A percentile compares a stretch with the other conserved stretches of the same genome.
phyloP scores from a whole-genome alignment of 2,329 filamentous ascomycete species.

The Apiospora koreana region DNA sequence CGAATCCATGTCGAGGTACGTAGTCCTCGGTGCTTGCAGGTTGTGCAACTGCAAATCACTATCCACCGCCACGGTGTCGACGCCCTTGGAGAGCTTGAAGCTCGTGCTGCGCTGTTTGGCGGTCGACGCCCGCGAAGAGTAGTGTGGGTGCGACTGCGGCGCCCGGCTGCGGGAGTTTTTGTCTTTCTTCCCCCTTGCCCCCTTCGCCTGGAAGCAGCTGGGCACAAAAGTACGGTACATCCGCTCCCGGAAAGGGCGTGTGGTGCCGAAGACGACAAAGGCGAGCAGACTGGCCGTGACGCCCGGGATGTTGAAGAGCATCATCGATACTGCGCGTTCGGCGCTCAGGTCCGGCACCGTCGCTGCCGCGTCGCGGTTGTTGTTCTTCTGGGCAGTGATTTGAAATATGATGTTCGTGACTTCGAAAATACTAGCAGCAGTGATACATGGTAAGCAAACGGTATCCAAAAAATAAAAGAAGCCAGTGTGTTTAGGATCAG shows the following conservation, averaged over 20 bases:
- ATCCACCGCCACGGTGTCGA: neutral
- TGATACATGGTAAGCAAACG: constrained; percentile 20
- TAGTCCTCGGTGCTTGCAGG: neutral
- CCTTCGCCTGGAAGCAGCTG: constrained; percentile 15
- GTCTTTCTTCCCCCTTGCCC: neutral
- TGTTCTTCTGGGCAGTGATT: constrained; percentile 30
- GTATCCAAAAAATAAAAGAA: too few species aligned
- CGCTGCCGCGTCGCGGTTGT: constrained; percentile 26
- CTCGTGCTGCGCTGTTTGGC: neutral
- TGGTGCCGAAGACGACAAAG: constrained; percentile 44
- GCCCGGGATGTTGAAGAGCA: constrained; percentile 39
- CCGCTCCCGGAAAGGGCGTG: constrained; percentile 35
- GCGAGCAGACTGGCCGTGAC: constrained; percentile 36
- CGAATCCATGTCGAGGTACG: neutral
- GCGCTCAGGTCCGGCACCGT: constrained; percentile 35
- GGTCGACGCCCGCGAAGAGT: constrained; percentile 4
- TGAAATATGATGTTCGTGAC: constrained; percentile 26
- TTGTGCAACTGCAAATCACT: neutral
- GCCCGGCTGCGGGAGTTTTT: too few species aligned
- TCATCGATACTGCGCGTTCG: constrained; percentile 30
- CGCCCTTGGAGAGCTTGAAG: neutral
- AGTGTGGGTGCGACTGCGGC: neutral
- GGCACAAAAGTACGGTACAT: constrained; percentile 26
- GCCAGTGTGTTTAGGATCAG: neutral
- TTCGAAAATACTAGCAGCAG: constrained; percentile 39